Base-by-base conservation (phyloP, 2,329 filamentous ascomycete genomes). In the Fusarium liriodendri region DNA sequence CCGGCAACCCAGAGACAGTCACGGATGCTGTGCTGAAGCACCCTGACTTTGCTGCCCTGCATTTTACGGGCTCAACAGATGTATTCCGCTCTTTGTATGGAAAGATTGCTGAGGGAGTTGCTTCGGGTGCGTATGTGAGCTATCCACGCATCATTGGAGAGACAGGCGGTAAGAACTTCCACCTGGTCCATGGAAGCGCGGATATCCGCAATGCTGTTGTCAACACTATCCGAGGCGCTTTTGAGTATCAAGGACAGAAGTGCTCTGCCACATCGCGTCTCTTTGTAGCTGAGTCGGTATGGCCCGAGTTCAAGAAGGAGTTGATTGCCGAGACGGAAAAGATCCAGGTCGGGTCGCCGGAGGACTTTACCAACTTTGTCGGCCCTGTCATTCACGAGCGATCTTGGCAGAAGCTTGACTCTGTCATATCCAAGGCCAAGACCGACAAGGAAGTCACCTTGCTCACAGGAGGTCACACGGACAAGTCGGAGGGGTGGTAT, bases 101-200 rank as follows among this genome's bases (percentile, higher is more conserved):
- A 6, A 54, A 54, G 25, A 54, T 54, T 9, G 47, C 25, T 2
- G 47, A 33, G 25, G 47, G 47, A 5, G 27, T 54, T 10, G 27
- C 16, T 10, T 29, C 25, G 27, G 47, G 47, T n/a, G 35, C 27
- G 0, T 58, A 58, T 20, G 76, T 81, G 54, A 42, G 22, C 27
- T 82, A 77, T 77, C 86, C 86, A 4, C 80, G 85, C 16, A 79
- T 87, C 54, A 83, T 87, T 9, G 86, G 85, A 66, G 86, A 88
- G 81, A 88, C 86, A 6, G 83, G 84, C 4, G 86, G 86, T 64
- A 88, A 88, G 83, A 88, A 88, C 78, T 87, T 87, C 79, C 85
- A 86, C 71, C 77, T 88, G 22, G 70, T 88, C 47, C 86, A 87
- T 42, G 35, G 35, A 2, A 27, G 35, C 5, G 57, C 57, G 1